Percentiles rank a stretch among this genome's conserved stretches.
These are phyloP conservation scores for Capronia epimyces DNA, from an alignment of 2,329 filamentous ascomycete species.

Conservation along the genomic window DNA sequence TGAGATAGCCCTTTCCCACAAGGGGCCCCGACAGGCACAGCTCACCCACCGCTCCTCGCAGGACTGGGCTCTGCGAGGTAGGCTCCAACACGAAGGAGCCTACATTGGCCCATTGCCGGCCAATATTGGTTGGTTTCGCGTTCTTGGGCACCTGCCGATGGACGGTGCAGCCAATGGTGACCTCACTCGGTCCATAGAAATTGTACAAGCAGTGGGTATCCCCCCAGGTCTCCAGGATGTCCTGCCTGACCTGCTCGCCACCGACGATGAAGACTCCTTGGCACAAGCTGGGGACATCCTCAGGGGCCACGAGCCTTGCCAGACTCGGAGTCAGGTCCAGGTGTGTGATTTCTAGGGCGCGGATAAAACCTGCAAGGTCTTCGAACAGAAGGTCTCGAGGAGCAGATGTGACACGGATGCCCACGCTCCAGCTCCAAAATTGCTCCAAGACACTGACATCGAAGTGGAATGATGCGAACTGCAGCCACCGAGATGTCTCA, in stretches of 20 bases:
- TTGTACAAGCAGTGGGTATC: slow-evolving; percentile 78
- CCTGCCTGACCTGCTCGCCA: slow-evolving; percentile 79
- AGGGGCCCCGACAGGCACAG: slow-evolving; percentile 81
- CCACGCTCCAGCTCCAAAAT: slow-evolving; percentile 92
- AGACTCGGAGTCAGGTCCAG: slow-evolving; percentile 88
- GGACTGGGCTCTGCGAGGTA: slow-evolving; percentile 63
- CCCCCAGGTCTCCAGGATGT: slow-evolving; percentile 84
- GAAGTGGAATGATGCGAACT: slow-evolving; percentile 92
- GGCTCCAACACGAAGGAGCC: slow-evolving; percentile 72
- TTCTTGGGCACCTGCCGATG: slow-evolving; percentile 72
- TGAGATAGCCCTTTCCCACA: slow-evolving; percentile 84
- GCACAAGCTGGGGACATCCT: slow-evolving; percentile 73
- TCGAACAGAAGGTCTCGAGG: slow-evolving; percentile 80
- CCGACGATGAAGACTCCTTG: slow-evolving; percentile 88
- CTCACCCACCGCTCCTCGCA: slow-evolving; percentile 76
- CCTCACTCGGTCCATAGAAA: slow-evolving; percentile 85
- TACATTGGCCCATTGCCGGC: slow-evolving; percentile 79
- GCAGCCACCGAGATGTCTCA: slow-evolving; percentile 69
- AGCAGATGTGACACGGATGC: slow-evolving; percentile 75
- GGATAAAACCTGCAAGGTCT: slow-evolving; percentile 69
- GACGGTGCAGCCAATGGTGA: slow-evolving; percentile 89
- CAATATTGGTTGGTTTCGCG: slow-evolving; percentile 82
- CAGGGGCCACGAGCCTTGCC: slow-evolving; percentile 69
- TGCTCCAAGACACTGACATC: slow-evolving; percentile 91
- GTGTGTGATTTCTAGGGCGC: slow-evolving; percentile 70